A percentile compares a stretch with the other conserved stretches of the same genome.
Evolutionary conservation across 345 rosid species (phyloP).

Genomic region (Arabis alpina): DNA sequence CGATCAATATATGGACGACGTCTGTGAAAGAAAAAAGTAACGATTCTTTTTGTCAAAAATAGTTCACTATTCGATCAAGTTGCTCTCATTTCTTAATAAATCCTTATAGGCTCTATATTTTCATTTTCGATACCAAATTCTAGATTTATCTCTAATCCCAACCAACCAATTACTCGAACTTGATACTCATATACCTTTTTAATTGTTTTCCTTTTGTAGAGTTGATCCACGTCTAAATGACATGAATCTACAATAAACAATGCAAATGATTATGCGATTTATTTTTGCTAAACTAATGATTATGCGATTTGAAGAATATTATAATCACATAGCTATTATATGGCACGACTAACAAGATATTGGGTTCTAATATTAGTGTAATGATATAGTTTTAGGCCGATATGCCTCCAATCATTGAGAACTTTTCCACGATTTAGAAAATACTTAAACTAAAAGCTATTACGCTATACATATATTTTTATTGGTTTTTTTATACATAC

Average conservation of each 20-base stretch:
- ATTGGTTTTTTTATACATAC: not conserved
- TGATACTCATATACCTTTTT: constrained; percentile 16
- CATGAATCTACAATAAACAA: constrained; percentile 24
- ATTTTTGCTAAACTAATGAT: too few species aligned
- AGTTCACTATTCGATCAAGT: constrained; percentile 35
- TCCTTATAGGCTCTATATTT: constrained; percentile 17
- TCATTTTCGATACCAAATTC: constrained; percentile 24
- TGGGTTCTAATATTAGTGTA: constrained; percentile 2
- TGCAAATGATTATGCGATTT: constrained; percentile 15
- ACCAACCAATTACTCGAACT: constrained; percentile 28
- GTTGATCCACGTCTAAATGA: constrained; percentile 34
- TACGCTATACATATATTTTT: constrained; percentile 14
- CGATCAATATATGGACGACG: constrained; percentile 34
- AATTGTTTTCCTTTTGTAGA: constrained; percentile 11
- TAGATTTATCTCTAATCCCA: constrained; percentile 22
- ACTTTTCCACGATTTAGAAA: constrained; percentile 19
- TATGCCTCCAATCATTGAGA: constrained; percentile 37
- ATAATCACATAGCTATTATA: constrained; percentile 9
- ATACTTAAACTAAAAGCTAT: not conserved
- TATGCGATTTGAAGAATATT: too few species aligned
- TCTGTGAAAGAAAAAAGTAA: constrained; percentile 29
- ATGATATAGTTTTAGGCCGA: constrained; percentile 9
- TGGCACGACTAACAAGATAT: not conserved
- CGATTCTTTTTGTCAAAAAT: constrained; percentile 37
- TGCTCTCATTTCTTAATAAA: constrained; percentile 19